phyloP scores from a whole-genome alignment of 1,139 yeast species.

The Lizanozyma gosingica region DNA sequence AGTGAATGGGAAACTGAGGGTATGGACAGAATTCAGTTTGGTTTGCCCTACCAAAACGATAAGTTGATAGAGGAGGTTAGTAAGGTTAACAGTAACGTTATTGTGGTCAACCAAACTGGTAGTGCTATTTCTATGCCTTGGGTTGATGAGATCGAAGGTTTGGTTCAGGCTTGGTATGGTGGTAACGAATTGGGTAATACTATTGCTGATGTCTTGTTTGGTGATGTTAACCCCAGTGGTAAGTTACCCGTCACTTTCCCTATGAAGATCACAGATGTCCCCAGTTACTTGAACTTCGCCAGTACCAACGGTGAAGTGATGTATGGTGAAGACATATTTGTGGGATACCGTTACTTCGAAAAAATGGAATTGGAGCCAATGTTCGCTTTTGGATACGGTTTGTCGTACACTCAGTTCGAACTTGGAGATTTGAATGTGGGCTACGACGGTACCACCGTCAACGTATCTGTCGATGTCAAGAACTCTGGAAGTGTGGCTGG shows the following conservation, averaged over 20 bases:
- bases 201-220: conserved; percentile 20
- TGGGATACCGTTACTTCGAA: conserved; percentile 20
- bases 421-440: conserved; percentile 8
- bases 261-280: conserved; percentile 14
- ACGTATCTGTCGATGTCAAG: conserved; percentile 28
- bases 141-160: conserved; percentile 37
- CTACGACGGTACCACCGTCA: conserved; percentile 7
- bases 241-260: conserved; percentile 20
- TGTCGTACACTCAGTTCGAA: conserved; percentile 16
- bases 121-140: conserved; percentile 57
- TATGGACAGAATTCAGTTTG: conserved; percentile 25
- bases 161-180: conserved; percentile 25
- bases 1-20: conserved; percentile 33
- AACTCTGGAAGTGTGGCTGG: conserved; percentile 36
- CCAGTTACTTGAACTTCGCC: conserved; percentile 15
- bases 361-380: conserved; percentile 12
- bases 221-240: conserved; percentile 20
- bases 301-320: conserved; percentile 16
- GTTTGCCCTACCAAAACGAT: conserved; percentile 41
- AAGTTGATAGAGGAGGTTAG: conserved; percentile 36
- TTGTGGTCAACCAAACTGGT: conserved; percentile 53
- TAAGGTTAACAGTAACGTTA: conserved; percentile 41
- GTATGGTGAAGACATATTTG: conserved; percentile 20
- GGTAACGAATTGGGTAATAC: conserved; percentile 18
- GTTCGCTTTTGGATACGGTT: conserved; percentile 19